These are phyloP conservation scores for Cryptococcus jaspeensis DNA, from an alignment of 1,284 basidiomycete genomes.

Conservation along the genomic window DNA sequence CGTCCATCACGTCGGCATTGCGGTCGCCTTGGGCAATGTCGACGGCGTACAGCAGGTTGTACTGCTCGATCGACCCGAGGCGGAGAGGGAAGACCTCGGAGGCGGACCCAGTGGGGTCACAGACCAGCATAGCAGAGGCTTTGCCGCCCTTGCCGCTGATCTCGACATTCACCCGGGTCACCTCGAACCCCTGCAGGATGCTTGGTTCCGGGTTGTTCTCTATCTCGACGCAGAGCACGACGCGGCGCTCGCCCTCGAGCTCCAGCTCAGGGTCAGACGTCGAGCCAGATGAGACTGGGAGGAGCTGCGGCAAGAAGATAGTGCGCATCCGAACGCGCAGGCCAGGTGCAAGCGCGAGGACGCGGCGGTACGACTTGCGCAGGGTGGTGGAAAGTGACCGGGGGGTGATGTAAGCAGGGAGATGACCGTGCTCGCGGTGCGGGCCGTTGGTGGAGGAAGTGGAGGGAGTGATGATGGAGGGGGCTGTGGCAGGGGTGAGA, in stretches of 20 bases:
- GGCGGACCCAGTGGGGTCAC: conserved; percentile 52
- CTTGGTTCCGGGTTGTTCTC: conserved; percentile 53
- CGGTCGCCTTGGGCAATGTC: conserved; percentile 43
- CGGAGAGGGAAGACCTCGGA: conserved; percentile 66
- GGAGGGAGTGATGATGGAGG: conserved; percentile 15
- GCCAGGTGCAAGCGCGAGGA: conserved; percentile 70
- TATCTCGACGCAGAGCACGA: conserved; percentile 80
- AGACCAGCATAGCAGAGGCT: conserved; percentile 54
- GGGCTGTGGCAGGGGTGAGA: conserved; percentile 8
- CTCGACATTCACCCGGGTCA: conserved; percentile 68
- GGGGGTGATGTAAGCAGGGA: conserved; percentile 11
- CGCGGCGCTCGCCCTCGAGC: conserved; percentile 73
- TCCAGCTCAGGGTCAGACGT: conserved; percentile 48
- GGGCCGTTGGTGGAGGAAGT: conserved; percentile 20
- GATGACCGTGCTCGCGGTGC: conserved; percentile 16
- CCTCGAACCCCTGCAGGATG: conserved; percentile 59
- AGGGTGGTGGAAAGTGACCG: conserved; percentile 56
- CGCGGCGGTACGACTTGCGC: conserved; percentile 79
- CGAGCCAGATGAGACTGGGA: conserved; percentile 52
- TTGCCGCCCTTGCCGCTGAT: conserved; percentile 73
- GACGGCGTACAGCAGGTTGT: conserved; percentile 81
- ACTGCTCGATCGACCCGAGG: conserved; percentile 70
- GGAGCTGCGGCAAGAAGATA: conserved; percentile 75
- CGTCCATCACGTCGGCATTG: conserved; percentile 7
- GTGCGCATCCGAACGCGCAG: conserved; percentile 85